Evolutionary conservation across 2,329 filamentous ascomycete species (phyloP).

Genomic region (Mollisia scopiformis): DNA sequence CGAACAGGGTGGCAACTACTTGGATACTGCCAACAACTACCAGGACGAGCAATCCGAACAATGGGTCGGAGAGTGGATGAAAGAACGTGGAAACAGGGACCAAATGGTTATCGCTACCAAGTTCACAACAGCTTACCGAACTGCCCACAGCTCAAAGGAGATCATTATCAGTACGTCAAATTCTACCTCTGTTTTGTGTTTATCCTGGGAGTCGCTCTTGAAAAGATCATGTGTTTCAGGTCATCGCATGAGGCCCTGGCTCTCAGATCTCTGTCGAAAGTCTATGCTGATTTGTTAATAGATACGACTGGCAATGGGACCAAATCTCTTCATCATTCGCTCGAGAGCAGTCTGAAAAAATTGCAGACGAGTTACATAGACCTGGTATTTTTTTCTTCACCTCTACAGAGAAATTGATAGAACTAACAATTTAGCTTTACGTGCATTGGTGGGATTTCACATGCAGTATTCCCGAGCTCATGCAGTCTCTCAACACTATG

Average conservation of each 20-base stretch:
- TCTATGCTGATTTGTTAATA: no score
- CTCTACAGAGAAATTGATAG: neutral
- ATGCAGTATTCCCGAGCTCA: constrained; percentile 66
- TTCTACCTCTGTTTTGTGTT: no score
- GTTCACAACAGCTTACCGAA: constrained; percentile 38
- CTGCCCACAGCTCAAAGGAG: constrained; percentile 33
- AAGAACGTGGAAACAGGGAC: constrained; percentile 63
- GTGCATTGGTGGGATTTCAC: constrained; percentile 71
- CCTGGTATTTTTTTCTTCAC: constrained; percentile 44
- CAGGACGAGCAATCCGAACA: constrained; percentile 60
- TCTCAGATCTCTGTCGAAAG: no score
- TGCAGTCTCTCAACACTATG: constrained; percentile 67
- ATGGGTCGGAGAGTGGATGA: constrained; percentile 75
- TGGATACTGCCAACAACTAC: constrained; percentile 72
- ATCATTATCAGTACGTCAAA: no score
- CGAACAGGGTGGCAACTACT: constrained; percentile 66
- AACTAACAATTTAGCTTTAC: constrained; percentile 47
- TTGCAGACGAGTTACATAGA: constrained; percentile 73
- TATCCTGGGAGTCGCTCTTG: no score
- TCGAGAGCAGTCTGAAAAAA: constrained; percentile 60
- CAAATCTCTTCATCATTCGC: constrained; percentile 61
- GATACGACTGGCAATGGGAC: constrained; percentile 61
- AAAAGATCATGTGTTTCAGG: no score
- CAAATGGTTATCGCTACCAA: constrained; percentile 72
- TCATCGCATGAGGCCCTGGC: no score